A percentile compares a stretch with the other conserved stretches of the same genome.
Evolutionary conservation across 2,329 filamentous ascomycete species (phyloP).

Genomic region (Microcyclospora tardicrescens): DNA sequence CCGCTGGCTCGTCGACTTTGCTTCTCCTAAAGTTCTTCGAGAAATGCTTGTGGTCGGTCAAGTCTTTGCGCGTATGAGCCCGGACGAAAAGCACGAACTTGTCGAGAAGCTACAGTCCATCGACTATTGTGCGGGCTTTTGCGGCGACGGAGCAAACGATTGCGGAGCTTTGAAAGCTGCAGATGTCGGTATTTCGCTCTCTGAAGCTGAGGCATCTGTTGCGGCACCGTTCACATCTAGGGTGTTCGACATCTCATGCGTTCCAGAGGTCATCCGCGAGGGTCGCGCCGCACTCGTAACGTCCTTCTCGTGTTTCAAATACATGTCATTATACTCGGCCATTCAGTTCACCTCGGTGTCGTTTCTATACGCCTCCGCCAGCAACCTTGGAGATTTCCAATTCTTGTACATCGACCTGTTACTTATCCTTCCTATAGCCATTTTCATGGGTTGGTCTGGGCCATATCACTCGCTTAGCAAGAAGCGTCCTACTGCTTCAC

Average conservation of each 20-base stretch:
- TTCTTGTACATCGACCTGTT: slow-evolving; percentile 91
- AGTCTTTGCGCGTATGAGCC: slow-evolving; percentile 96
- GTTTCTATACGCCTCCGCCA: slow-evolving; percentile 87
- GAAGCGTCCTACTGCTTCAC: slow-evolving; percentile 80
- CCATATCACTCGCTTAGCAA: slow-evolving; percentile 63
- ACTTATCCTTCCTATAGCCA: slow-evolving; percentile 87
- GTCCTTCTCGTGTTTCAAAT: slow-evolving; percentile 98
- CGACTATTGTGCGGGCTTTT: slow-evolving; percentile 91
- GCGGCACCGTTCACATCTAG: slow-evolving; percentile 96
- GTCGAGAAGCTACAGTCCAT: slow-evolving; percentile 95
- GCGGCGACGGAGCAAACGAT: slow-evolving; percentile 93
- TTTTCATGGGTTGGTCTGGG: slow-evolving; percentile 98
- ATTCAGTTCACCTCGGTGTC: slow-evolving; percentile 97
- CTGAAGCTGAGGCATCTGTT: slow-evolving; percentile 92
- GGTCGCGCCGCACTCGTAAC: slow-evolving; percentile 92
- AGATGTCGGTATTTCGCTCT: slow-evolving; percentile 92
- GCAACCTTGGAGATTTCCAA: slow-evolving; percentile 94
- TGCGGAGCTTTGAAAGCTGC: slow-evolving; percentile 94
- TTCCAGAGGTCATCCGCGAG: slow-evolving; percentile 84
- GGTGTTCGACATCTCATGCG: slow-evolving; percentile 91
- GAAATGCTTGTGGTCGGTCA: slow-evolving; percentile 84
- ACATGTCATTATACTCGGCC: slow-evolving; percentile 98
- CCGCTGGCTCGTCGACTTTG: slow-evolving; percentile 90
- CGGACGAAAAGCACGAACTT: slow-evolving; percentile 94
- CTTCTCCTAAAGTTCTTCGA: slow-evolving; percentile 63